Evolutionary conservation across 169 alveolate genomes (phyloP).

Genomic region (Plasmodium sp.): DNA sequence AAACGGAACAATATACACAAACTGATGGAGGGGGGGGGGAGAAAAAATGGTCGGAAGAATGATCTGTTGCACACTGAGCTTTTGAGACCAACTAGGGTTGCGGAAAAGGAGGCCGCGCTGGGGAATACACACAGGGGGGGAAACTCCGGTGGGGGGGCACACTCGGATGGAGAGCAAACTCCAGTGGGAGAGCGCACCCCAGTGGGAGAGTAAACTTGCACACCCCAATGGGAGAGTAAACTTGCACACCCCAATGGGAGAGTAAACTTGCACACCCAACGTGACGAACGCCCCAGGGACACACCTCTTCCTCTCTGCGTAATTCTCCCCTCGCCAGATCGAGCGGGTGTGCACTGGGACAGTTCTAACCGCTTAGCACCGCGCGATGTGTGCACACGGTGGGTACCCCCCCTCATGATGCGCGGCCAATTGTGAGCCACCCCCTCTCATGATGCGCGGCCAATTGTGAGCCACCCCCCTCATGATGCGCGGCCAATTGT

Average conservation of each 20-base stretch:
- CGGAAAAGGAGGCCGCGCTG: background rate
- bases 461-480: background rate
- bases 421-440: background rate
- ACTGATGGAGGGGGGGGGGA: background rate
- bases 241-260: background rate
- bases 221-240: background rate
- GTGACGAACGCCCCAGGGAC: background rate
- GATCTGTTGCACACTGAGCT: background rate
- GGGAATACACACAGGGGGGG: background rate
- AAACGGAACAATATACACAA: background rate
- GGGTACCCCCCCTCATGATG: background rate
- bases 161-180: too few species aligned
- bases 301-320: background rate
- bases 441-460: background rate
- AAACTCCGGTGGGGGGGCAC: background rate
- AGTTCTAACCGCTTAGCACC: background rate
- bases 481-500: background rate
- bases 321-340: background rate
- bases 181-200: background rate
- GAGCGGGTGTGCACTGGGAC: background rate
- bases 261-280: background rate
- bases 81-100: background rate
- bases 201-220: background rate
- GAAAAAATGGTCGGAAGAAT: background rate
- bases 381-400: background rate